Percentiles rank a stretch among this genome's conserved stretches.
Conservation (phyloP, 768 basidiomycete species). For the Boletus pseudopeckii region DNA sequence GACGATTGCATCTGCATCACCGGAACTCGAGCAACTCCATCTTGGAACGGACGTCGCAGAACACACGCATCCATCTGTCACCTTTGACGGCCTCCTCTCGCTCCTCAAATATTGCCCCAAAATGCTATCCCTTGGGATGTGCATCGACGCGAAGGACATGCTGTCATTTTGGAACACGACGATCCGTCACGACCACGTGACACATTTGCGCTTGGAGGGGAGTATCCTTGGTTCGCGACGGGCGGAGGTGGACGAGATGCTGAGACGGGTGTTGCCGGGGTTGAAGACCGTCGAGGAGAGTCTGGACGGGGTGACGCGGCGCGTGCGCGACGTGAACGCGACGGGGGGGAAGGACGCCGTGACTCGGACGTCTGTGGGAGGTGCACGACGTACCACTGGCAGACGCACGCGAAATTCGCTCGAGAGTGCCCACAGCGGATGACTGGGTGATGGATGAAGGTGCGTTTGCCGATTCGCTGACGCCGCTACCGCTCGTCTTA, state of each 20-base stretch:
- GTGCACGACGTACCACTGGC: background rate
- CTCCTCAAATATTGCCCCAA: constrained; percentile 21
- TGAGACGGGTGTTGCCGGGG: constrained; percentile 21
- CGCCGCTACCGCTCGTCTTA: no score
- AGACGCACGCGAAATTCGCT: constrained; percentile 17
- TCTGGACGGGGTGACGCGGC: constrained; percentile 9
- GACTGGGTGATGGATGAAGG: background rate
- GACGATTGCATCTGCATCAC: constrained; percentile 13
- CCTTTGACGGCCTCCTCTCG: constrained; percentile 19
- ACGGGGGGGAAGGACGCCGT: background rate
- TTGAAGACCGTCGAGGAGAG: constrained; percentile 24
- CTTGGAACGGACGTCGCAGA: constrained; percentile 1
- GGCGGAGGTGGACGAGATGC: constrained; percentile 18
- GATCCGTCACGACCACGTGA: constrained; percentile 11
- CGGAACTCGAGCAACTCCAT: constrained; percentile 18
- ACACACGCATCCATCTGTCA: background rate
- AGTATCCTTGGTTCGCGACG: constrained; percentile 10
- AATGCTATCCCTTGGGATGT: constrained; percentile 6
- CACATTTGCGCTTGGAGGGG: constrained; percentile 17
- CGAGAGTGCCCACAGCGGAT: background rate
- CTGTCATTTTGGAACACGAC: constrained; percentile 8
- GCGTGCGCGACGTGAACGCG: constrained; percentile 10
- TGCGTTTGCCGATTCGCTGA: background rate
- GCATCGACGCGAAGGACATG: constrained; percentile 16
- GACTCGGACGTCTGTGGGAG: background rate